Base-by-base conservation (phyloP, 2,329 filamentous ascomycete species). In the Aspergillus terreus region DNA sequence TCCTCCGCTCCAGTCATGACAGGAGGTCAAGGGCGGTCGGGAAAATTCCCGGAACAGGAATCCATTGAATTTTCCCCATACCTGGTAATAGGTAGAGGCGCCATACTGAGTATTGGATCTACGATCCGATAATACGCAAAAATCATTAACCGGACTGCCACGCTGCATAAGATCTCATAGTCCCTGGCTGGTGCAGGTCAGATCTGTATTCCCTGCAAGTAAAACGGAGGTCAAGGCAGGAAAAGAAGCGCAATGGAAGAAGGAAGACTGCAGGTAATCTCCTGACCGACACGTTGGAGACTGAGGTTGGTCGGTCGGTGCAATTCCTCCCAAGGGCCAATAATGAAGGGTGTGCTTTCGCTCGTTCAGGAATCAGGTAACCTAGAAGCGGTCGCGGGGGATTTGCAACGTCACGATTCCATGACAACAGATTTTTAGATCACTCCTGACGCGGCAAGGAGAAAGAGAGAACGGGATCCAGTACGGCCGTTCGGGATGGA, bases 161-260 rank as follows among this genome's bases (percentile, higher is more conserved):
- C 42, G 49, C 32, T 44, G 49, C 30, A 25, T 33, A 53, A 46
- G 54, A 56, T 57, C 55, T 51, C 46, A 56, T 56, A 58, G 55
- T 54, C 51, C 53, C 51, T 58, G 50, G 43, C 49, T 58, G 50
- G 56, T 49, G 58, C 52, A 51, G 51, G 46, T 56, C 46, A 56
- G 55, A 58, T 60, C 59, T 58, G 51, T 19, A 51, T 58, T 55
- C 58, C 59, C 61, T 59, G 58, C 55, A 54, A 62, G 56, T 54
- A 47, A 51, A 53, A 50, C 49, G 48, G 55, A 49, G 52, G 47
- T 33, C 44, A 49, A 21, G 35, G 47, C 53, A 52, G 50, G 53
- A 46, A 46, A 51, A 55, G 53, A 53, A 51, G 46, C 47, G 35
- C 33, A 27, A 57, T 56, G 45, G 51, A 56, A 57, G 50, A 44